Conservation (phyloP, 306 rosid species). For the Fragaria vesca region DNA sequence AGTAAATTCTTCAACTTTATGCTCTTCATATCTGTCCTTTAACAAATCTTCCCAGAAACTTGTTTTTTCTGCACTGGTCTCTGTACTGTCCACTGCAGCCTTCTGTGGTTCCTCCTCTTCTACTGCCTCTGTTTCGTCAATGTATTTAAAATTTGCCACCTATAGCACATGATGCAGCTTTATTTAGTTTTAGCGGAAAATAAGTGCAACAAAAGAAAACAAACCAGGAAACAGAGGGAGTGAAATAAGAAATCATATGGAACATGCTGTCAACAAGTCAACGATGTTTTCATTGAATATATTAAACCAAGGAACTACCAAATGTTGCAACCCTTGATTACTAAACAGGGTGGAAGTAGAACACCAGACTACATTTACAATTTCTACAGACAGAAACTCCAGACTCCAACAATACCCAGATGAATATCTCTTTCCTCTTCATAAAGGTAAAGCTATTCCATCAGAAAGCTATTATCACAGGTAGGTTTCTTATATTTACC, state of each 20-base stretch:
- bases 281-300: background rate
- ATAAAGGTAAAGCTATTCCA: background rate
- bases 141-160: conserved; percentile 98
- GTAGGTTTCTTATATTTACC: background rate
- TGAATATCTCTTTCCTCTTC: background rate
- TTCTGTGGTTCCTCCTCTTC: conserved; percentile 78
- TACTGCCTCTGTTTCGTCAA: conserved; percentile 78
- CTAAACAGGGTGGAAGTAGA: background rate
- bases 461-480: background rate
- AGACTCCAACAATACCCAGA: background rate
- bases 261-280: background rate
- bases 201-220: conserved; percentile 11
- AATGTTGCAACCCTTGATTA: background rate
- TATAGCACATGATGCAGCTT: conserved; percentile 32
- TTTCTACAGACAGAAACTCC: background rate
- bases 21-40: conserved; percentile 79
- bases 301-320: background rate
- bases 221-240: conserved; percentile 6
- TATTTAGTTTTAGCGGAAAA: background rate
- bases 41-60: conserved; percentile 95
- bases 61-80: conserved; percentile 57
- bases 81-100: conserved; percentile 41
- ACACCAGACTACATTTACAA: background rate
- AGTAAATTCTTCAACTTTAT: conserved; percentile 83
- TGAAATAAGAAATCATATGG: background rate